A percentile compares a stretch with the other conserved stretches of the same genome.
Evolutionary conservation across 73 alveolate genomes (phyloP).

Genomic region (Stentor roeselii): DNA sequence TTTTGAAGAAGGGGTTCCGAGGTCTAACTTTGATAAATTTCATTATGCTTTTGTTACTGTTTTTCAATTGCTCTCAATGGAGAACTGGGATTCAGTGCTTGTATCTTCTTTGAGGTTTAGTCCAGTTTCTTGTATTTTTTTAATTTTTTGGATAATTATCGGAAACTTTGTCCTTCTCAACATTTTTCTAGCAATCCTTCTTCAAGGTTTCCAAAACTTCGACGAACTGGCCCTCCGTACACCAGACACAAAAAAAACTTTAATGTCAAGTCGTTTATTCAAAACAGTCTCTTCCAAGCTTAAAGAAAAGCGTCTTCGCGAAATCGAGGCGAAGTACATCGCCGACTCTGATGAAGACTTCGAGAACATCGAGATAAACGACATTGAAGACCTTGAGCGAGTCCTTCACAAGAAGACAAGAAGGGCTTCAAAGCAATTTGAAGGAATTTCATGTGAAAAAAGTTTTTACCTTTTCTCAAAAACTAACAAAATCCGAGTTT

Average conservation of each 20-base stretch:
- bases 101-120: slow-evolving; percentile 48
- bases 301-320: slow-evolving; percentile 39
- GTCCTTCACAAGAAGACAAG: slow-evolving; percentile 25
- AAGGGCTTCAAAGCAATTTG: slow-evolving; percentile 50
- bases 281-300: background rate
- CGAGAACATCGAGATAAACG: too few relatives aligned
- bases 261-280: background rate
- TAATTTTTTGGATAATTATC: slow-evolving; percentile 87
- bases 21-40: slow-evolving; percentile 85
- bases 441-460: slow-evolving; percentile 50
- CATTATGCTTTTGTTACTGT: slow-evolving; percentile 79
- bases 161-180: slow-evolving; percentile 94
- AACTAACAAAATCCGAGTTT: slow-evolving; percentile 1
- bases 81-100: slow-evolving; percentile 87
- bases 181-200: slow-evolving; percentile 86
- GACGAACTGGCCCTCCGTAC: background rate
- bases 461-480: slow-evolving; percentile 10
- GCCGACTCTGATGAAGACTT: background rate
- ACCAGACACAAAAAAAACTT: background rate
- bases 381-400: slow-evolving; percentile 46
- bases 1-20: slow-evolving; percentile 45
- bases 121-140: slow-evolving; percentile 56
- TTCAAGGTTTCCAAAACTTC: slow-evolving; percentile 70
- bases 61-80: slow-evolving; percentile 91
- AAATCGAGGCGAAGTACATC: background rate